A percentile compares a stretch with the other conserved stretches of the same genome.
Conservation (phyloP, 1,284 basidiomycete species). For the Melampsora americana region DNA sequence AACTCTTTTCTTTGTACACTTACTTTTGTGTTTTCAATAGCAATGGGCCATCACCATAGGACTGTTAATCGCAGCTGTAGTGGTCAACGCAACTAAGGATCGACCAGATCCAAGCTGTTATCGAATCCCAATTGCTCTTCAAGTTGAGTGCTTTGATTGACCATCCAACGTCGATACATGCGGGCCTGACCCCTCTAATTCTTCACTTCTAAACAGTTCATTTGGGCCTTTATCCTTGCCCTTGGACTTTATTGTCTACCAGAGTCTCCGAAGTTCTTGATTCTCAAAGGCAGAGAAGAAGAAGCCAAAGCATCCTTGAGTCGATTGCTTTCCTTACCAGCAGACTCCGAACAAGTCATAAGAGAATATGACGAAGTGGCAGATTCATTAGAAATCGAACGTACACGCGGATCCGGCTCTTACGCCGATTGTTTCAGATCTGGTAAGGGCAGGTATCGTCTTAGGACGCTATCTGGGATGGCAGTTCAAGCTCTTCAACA, state of each 20-base stretch:
- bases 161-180: background rate
- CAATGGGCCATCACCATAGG: slow-evolving; percentile 53
- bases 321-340: slow-evolving; percentile 27
- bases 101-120: slow-evolving; percentile 47
- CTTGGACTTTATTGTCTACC: slow-evolving; percentile 33
- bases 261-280: slow-evolving; percentile 39
- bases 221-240: slow-evolving; percentile 34
- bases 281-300: slow-evolving; percentile 31
- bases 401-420: slow-evolving; percentile 51
- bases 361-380: slow-evolving; percentile 47
- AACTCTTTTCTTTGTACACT: too few relatives aligned
- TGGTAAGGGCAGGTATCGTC: slow-evolving; percentile 60
- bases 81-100: slow-evolving; percentile 48
- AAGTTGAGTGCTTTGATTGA: slow-evolving; percentile 42
- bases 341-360: slow-evolving; percentile 49
- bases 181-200: too few relatives aligned
- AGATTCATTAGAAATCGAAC: slow-evolving; percentile 52
- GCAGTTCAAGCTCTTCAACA: slow-evolving; percentile 72
- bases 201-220: slow-evolving; percentile 4
- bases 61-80: slow-evolving; percentile 45
- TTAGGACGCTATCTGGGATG: slow-evolving; percentile 71
- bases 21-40: background rate
- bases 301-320: slow-evolving; percentile 32
- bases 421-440: slow-evolving; percentile 55
- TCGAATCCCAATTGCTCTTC: slow-evolving; percentile 52